Evolutionary conservation across 805 yeast species (phyloP), one percentile per base, ranked within the genome.

Genomic region (Wickerhamomyces strasburgensis): DNA sequence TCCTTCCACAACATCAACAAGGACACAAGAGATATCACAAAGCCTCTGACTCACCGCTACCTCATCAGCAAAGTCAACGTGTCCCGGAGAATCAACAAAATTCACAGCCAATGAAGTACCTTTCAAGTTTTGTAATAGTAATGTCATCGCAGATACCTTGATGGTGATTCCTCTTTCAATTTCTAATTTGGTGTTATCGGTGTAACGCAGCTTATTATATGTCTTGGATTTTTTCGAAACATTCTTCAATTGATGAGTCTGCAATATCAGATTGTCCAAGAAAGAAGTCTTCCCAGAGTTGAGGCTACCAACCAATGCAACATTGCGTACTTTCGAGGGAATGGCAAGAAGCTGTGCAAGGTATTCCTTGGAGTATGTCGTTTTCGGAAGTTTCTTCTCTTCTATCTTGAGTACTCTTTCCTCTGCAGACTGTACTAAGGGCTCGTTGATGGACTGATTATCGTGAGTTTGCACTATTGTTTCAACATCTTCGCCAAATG

Each of bases 41-140:
- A 80, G 64, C 16, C 74, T 57, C 8, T 79, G 57, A 0, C 84
- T 72, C 0, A 74, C 69, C 0, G 75, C 68, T 4, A 76, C 61
- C 48, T 93, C 97, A 53, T 87, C 96, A 19, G 68, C 61, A 52
- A 93, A 93, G 52, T 87, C 80, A 0, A 75, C 72, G 58, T 93
- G 98, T 0, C 99, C 99, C 0, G 99, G 99, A 0, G 95, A 67
- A 51, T 94, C 99, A 1, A 87, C 46, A 1, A 89, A 43, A 51
- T 83, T 85, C 15, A 80, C 49, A 0, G 75, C 73, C 14, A 64
- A 59, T 0, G 95, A 80, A 43, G 72, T 75, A 1, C 67, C 73
- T 13, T 60, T 60, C 19, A 74, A 43, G 51, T 76, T 75, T 0
- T 72, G 73, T 13, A 81, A 56, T 6, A 89, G 55, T 8, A 85